Evolutionary conservation across 805 yeast species (phyloP), one percentile per base, ranked within the genome.

Genomic region (Metschnikowia aberdeeniae): DNA sequence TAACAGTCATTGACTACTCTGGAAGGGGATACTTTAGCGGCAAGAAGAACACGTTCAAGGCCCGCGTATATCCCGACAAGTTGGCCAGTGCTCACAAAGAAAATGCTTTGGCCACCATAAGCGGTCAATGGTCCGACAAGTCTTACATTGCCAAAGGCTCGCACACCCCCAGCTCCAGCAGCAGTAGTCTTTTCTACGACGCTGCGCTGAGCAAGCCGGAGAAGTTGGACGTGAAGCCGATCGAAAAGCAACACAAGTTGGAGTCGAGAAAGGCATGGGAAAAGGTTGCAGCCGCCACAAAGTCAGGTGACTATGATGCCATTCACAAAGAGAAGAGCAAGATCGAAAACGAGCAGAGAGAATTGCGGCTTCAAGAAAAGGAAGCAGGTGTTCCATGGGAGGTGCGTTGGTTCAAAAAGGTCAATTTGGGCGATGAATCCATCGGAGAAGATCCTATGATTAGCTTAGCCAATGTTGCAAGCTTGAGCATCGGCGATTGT

Each of bases 21-120:
- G 99, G 99, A 29, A 82, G 93, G 66, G 99, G 99, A 28, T 93
- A 89, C 70, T 89, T 93, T 61, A 78, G 89, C 17, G 99, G 99
- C 57, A 92, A 90, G 75, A 92, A 90, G 73, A 90, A 93, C 70
- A 68, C 89, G 13, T 89, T 85, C 71, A 93, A 90, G 68, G 96
- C 96, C 22, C 78, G 92, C 60, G 75, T 93, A 49, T 86, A 62
- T 62, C 77, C 76, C 56, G 78, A 77, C 59, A 58, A 64, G 42
- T 66, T 68, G 24, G 70, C 76, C n/a, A 71, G 76, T 29, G 66
- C 74, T 10, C 60, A 70, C 44, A 78, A 77, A 53, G 79, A 76
- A 29, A 79, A 81, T 48, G 87, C 95, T 1, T 67, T 89, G 45
- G 86, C 78, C 67, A 86, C 95, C 12, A 82, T 93, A 49, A 58